Conservation (phyloP, 352 stramenopile genomes). For the Pythium volutum region DNA sequence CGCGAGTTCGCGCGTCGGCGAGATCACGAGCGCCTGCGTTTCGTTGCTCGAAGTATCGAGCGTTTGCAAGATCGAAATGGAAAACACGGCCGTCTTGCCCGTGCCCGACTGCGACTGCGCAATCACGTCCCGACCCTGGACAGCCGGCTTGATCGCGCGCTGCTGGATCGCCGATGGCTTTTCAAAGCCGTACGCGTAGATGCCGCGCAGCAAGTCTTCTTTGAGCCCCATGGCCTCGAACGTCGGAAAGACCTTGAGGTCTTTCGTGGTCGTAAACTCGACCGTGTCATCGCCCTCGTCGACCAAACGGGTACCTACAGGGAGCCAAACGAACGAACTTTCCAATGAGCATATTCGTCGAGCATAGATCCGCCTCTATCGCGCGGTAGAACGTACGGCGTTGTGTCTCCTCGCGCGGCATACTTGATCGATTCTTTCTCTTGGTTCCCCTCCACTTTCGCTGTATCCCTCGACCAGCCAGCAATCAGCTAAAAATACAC, state of each 20-base stretch:
- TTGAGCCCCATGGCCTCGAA: constrained; percentile 93
- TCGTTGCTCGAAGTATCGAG: constrained; percentile 91
- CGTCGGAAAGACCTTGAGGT: constrained; percentile 81
- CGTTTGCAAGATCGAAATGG: constrained; percentile 92
- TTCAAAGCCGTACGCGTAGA: constrained; percentile 94
- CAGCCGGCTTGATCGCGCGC: constrained; percentile 95
- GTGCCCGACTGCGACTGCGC: constrained; percentile 95
- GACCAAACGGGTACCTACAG: constrained; percentile 51
- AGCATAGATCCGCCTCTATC: background rate
- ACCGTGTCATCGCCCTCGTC: constrained; percentile 73
- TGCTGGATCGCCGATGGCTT: constrained; percentile 98
- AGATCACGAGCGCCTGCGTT: constrained; percentile 92
- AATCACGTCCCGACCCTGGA: constrained; percentile 95
- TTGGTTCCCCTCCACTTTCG: background rate
- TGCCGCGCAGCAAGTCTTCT: constrained; percentile 89
- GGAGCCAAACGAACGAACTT: constrained; percentile 4
- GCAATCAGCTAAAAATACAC: background rate
- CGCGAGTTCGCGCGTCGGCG: constrained; percentile 88
- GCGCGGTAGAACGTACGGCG: constrained; percentile 17
- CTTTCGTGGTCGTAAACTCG: constrained; percentile 91
- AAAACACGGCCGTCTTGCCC: constrained; percentile 96
- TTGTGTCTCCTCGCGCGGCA: constrained; percentile 24
- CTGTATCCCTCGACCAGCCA: constrained; percentile 1
- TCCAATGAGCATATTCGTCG: background rate
- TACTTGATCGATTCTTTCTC: background rate